phyloP scores from a whole-genome alignment of 441 rosid genomes.

The Capsella rubella region DNA sequence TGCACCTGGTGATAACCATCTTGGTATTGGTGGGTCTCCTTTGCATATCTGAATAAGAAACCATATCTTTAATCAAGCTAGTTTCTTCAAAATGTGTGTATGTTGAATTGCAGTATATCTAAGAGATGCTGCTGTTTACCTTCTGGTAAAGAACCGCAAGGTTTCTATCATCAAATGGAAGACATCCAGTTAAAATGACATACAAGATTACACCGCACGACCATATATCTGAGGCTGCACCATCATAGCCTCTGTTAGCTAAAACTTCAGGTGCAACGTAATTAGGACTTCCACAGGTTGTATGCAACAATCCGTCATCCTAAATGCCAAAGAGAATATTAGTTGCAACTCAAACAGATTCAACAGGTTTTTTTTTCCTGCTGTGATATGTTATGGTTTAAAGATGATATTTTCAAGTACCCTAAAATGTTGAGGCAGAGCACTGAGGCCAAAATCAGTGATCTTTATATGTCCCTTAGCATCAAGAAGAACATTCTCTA shows the following conservation, averaged over 20 bases:
- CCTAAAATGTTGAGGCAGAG: constrained; percentile 90
- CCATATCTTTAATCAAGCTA: not conserved
- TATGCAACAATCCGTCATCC: constrained; percentile 92
- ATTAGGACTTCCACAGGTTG: constrained; percentile 97
- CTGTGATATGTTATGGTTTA: not conserved
- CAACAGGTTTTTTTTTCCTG: not conserved
- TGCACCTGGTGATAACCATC: constrained; percentile 86
- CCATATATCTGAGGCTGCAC: constrained; percentile 93
- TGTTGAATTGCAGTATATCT: not conserved
- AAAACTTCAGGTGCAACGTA: constrained; percentile 95
- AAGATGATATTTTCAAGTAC: constrained; percentile 44
- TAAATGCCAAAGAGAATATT: constrained; percentile 33
- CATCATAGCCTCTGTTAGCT: constrained; percentile 89
- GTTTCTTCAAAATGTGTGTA: constrained; percentile 14
- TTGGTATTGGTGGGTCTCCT: constrained; percentile 87
- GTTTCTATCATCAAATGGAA: constrained; percentile 92
- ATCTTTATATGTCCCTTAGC: constrained; percentile 84
- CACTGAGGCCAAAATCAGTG: constrained; percentile 96
- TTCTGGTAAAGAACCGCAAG: constrained; percentile 92
- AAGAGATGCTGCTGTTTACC: constrained; percentile 51
- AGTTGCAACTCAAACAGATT: not conserved
- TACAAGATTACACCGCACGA: constrained; percentile 94
- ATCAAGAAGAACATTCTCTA: constrained; percentile 90
- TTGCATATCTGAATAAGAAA: constrained; percentile 72
- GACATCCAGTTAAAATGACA: constrained; percentile 81